These are phyloP conservation scores for Phytophthora idaei DNA, from an alignment of 352 stramenopile genomes.

Conservation along the genomic window DNA sequence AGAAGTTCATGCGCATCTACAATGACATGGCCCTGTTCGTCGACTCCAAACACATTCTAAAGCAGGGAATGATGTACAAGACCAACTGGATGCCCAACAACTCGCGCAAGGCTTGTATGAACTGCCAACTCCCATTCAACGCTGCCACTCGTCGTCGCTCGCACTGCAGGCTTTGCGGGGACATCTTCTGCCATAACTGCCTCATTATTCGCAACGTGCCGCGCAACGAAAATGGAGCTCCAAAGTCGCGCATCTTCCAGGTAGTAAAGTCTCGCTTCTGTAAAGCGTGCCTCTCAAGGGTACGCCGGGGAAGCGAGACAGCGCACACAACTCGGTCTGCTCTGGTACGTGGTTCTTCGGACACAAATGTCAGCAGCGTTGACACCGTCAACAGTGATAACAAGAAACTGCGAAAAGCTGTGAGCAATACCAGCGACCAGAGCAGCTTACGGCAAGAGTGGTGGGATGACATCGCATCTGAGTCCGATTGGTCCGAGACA, in stretches of 20 bases:
- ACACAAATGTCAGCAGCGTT: conserved; percentile 10
- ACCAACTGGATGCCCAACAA: conserved; percentile 64
- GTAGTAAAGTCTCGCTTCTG: conserved; percentile 68
- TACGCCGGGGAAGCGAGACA: conserved; percentile 35
- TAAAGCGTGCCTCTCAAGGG: conserved; percentile 53
- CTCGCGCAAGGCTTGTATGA: conserved; percentile 54
- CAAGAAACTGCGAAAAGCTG: conserved; percentile 16
- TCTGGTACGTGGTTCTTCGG: conserved; percentile 6
- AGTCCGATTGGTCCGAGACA: conserved; percentile 52
- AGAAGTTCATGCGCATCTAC: conserved; percentile 55
- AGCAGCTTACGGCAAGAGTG: conserved; percentile 20
- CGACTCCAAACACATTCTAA: conserved; percentile 70
- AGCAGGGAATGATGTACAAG: conserved; percentile 53
- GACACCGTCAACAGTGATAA: conserved; percentile 12
- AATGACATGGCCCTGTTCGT: conserved; percentile 63
- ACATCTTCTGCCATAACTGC: conserved; percentile 80
- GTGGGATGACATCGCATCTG: conserved; percentile 35
- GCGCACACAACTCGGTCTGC: conserved; percentile 9
- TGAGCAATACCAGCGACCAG: conserved; percentile 12
- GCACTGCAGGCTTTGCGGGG: conserved; percentile 79
- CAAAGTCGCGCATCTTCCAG: conserved; percentile 54
- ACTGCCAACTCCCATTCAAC: conserved; percentile 68
- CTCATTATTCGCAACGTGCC: conserved; percentile 58
- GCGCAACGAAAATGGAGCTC: conserved; percentile 16
- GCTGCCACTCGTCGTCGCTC: conserved; percentile 58